Percentiles rank a stretch among this genome's conserved stretches.
Evolutionary conservation across 257 asterid genomes (phyloP).

Genomic region (Prunella vulgaris): DNA sequence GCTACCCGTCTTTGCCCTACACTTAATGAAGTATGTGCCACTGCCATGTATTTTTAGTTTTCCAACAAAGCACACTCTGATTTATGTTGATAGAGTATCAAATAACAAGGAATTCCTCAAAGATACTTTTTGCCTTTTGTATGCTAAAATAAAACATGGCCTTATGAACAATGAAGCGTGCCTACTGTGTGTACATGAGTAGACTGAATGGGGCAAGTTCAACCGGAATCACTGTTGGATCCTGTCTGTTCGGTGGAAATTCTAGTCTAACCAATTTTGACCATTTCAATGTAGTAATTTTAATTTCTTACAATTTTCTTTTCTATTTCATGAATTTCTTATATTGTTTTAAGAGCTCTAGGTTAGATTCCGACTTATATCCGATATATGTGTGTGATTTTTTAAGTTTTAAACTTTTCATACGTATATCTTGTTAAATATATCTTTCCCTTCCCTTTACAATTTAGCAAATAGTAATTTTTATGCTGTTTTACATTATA

Average conservation of each 20-base stretch:
- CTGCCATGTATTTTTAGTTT: slow-evolving; percentile 14
- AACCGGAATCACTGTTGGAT: background rate
- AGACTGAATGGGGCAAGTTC: background rate
- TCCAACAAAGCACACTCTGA: slow-evolving; percentile 12
- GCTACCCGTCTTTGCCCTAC: slow-evolving; percentile 97
- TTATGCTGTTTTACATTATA: background rate
- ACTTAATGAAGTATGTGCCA: slow-evolving; percentile 75
- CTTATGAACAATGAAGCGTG: background rate
- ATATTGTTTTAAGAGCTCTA: background rate
- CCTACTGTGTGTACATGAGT: background rate
- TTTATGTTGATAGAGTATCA: slow-evolving; percentile 14
- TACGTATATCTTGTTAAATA: background rate
- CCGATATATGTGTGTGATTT: background rate
- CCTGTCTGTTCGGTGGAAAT: background rate
- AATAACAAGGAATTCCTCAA: slow-evolving; percentile 11
- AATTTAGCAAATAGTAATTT: background rate
- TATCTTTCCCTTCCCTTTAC: background rate
- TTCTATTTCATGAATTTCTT: background rate
- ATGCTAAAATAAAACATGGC: background rate
- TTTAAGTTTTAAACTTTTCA: background rate
- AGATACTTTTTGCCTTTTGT: slow-evolving; percentile 14
- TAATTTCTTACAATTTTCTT: background rate
- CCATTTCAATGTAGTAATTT: background rate
- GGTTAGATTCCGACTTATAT: background rate
- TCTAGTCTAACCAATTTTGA: background rate